Percentiles rank a stretch among this genome's conserved stretches.
Conservation (phyloP, 352 stramenopile species). For the Phytophthora kernoviae region DNA sequence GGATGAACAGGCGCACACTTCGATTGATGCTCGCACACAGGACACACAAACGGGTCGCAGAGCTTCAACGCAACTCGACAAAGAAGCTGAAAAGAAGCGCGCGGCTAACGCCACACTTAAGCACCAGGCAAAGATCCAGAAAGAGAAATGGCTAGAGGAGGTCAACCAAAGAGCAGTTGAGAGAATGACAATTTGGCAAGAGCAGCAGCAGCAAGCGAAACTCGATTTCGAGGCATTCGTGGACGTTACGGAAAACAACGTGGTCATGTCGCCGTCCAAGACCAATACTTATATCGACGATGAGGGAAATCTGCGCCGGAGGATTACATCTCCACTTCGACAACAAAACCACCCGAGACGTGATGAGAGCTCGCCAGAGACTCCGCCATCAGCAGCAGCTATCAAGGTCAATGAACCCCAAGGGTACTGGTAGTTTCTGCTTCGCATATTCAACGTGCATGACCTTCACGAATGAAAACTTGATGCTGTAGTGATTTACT, state of each 20-base stretch:
- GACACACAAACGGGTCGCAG: slow-evolving; percentile 6
- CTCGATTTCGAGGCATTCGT: slow-evolving; percentile 11
- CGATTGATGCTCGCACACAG: slow-evolving; percentile 1
- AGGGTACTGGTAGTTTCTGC: slow-evolving; percentile 13
- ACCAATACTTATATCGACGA: slow-evolving; percentile 50
- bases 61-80: slow-evolving; percentile 5
- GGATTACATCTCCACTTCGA: slow-evolving; percentile 1
- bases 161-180: slow-evolving; percentile 36
- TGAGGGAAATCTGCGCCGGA: slow-evolving; percentile 52
- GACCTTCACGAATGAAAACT: too few species aligned
- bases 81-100: slow-evolving; percentile 22
- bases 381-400: slow-evolving; percentile 7
- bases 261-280: slow-evolving; percentile 40
- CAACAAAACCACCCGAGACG: slow-evolving; percentile 5
- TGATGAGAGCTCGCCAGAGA: neutral
- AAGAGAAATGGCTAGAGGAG: slow-evolving; percentile 36
- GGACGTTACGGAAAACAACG: slow-evolving; percentile 48
- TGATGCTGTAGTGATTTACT: too few species aligned
- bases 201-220: slow-evolving; percentile 24
- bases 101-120: slow-evolving; percentile 45
- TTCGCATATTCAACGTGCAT: too few species aligned
- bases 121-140: slow-evolving; percentile 24
- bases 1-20: slow-evolving; percentile 38
- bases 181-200: slow-evolving; percentile 38
- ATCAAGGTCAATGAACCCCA: slow-evolving; percentile 3